phyloP scores from a whole-genome alignment of 164 flowering plant species.

The Sextonia rubra region DNA sequence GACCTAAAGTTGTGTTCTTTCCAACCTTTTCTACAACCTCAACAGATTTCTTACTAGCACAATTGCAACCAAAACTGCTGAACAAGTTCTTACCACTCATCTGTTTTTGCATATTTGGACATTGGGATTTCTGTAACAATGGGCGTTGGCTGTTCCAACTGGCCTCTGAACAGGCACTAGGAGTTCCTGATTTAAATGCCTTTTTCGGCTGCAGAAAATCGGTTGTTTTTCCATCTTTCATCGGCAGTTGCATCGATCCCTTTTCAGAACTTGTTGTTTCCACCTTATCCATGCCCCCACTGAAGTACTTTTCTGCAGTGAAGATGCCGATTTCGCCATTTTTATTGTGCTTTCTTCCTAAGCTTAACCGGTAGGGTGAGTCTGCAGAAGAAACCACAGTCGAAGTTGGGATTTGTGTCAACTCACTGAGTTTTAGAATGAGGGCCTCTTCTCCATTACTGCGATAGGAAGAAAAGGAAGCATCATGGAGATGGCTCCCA shows the following conservation, averaged over 20 bases:
- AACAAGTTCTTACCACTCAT: conserved; percentile 29
- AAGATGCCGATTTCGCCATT: conserved; percentile 71
- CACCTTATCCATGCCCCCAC: conserved; percentile 32
- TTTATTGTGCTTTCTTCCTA: conserved; percentile 24
- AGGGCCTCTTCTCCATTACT: conserved; percentile 20
- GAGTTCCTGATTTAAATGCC: conserved; percentile 24
- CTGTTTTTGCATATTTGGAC: conserved; percentile 8
- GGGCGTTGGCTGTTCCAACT: conserved; percentile 76
- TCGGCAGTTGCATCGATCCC: conserved; percentile 5
- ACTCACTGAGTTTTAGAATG: conserved; percentile 21
- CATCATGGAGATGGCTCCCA: conserved; percentile 22
- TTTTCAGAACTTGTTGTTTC: conserved; percentile 11
- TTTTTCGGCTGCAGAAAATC: conserved; percentile 2
- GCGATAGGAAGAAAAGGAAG: conserved; percentile 41
- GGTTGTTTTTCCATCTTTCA: conserved; percentile 9
- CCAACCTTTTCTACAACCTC: conserved; percentile 15
- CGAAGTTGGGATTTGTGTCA: conserved; percentile 8
- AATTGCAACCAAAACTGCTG: conserved; percentile 43
- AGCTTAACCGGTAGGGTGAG: conserved; percentile 7
- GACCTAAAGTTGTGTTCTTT: not conserved
- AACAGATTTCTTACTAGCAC: conserved; percentile 52
- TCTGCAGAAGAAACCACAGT: not conserved
- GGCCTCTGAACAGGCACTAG: conserved; percentile 50
- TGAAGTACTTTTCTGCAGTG: conserved; percentile 69
- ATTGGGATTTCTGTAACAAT: conserved; percentile 32